Evolutionary conservation across 805 yeast genomes (phyloP).

Genomic region (Dipodascopsis uninucleata): DNA sequence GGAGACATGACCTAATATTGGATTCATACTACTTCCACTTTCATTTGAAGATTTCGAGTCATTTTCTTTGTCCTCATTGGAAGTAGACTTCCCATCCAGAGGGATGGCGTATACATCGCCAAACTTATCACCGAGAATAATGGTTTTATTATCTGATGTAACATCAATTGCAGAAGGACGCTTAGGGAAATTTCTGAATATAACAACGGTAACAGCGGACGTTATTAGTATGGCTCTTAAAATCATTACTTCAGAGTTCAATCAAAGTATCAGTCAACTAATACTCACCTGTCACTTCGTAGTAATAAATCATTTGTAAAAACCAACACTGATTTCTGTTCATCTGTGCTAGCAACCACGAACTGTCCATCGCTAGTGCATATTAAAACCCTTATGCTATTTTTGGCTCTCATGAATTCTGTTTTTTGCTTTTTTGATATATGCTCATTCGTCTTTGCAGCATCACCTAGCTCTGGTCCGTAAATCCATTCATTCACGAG

Average conservation of each 20-base stretch:
- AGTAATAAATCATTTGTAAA: slow-evolving; percentile 22
- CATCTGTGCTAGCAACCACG: slow-evolving; percentile 70
- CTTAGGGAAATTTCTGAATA: slow-evolving; percentile 79
- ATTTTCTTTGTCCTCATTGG: slow-evolving; percentile 30
- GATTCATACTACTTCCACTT: slow-evolving; percentile 41
- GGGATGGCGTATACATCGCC: slow-evolving; percentile 82
- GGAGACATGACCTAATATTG: slow-evolving; percentile 92
- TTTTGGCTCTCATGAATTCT: slow-evolving; percentile 41
- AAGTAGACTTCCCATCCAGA: slow-evolving; percentile 34
- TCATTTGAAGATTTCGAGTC: slow-evolving; percentile 17
- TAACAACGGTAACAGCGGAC: slow-evolving; percentile 41
- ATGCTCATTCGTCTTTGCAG: slow-evolving; percentile 4
- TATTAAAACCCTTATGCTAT: slow-evolving; percentile 61
- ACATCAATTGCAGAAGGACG: slow-evolving; percentile 83
- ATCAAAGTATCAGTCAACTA: not conserved
- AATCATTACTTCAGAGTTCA: not conserved
- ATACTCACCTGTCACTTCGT: slow-evolving; percentile 3
- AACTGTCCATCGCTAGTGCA: slow-evolving; percentile 52
- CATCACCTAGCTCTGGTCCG: not conserved
- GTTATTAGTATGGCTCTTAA: slow-evolving; percentile 1
- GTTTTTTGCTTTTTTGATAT: slow-evolving; percentile 21
- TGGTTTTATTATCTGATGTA: slow-evolving; percentile 46
- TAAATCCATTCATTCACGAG: slow-evolving; percentile 4
- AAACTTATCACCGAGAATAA: slow-evolving; percentile 86
- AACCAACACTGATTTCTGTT: slow-evolving; percentile 75